These are phyloP conservation scores for Erysimum cheiranthoides DNA, from an alignment of 345 rosid species.

Conservation along the genomic window DNA sequence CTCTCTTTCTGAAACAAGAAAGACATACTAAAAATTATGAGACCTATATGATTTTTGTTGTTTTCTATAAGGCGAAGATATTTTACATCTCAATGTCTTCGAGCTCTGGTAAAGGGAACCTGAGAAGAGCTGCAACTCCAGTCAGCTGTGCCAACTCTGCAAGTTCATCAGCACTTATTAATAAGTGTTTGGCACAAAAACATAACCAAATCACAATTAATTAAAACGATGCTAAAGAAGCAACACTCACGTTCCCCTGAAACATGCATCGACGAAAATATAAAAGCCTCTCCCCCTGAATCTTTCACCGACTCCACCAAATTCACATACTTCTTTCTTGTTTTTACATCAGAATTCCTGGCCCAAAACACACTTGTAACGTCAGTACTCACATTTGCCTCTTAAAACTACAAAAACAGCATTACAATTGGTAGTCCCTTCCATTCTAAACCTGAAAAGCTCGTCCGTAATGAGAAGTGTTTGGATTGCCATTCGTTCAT, in stretches of 20 bases:
- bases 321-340: slow-evolving; percentile 70
- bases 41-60: slow-evolving; percentile 6
- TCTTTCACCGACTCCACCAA: slow-evolving; percentile 79
- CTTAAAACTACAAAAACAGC: neutral
- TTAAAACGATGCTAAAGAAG: neutral
- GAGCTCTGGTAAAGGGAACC: slow-evolving; percentile 94
- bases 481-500: slow-evolving; percentile 95
- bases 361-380: neutral
- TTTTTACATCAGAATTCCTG: slow-evolving; percentile 78
- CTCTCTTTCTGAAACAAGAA: neutral
- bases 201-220: neutral
- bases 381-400: slow-evolving; percentile 18
- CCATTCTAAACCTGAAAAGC: slow-evolving; percentile 72
- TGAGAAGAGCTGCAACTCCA: slow-evolving; percentile 92
- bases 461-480: slow-evolving; percentile 92
- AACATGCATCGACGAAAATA: slow-evolving; percentile 93
- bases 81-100: slow-evolving; percentile 95
- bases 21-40: neutral
- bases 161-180: slow-evolving; percentile 8
- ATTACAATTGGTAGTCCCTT: neutral
- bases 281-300: slow-evolving; percentile 75
- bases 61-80: neutral
- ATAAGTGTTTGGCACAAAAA: neutral
- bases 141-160: slow-evolving; percentile 85
- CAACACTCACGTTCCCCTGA: slow-evolving; percentile 90